Base-by-base conservation (phyloP, 495 filamentous ascomycete genomes). In the Podospora appendiculata region DNA sequence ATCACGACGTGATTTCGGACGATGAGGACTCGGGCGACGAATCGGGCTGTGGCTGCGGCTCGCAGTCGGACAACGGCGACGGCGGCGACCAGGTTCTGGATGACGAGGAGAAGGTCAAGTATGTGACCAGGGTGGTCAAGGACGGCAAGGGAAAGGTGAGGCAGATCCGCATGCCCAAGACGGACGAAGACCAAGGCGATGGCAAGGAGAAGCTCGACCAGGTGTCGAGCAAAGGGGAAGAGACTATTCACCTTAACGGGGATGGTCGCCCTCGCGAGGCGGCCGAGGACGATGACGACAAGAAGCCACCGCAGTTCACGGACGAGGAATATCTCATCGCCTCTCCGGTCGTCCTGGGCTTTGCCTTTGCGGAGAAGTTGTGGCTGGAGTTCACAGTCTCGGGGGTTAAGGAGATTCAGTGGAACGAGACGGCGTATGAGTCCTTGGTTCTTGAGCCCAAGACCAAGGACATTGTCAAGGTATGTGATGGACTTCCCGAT, bases 271-370 rank as follows among this genome's bases (percentile, higher is more conserved):
- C 25, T 25, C 73, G 69, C 2, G 59, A 66, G 1, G 66, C 66
- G 36, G 58, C 61, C 13, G 61, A 69, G 14, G 68, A 67, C 6
- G 65, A 68, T 32, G 66, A 69, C 33, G 66, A 70, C 51, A 69
- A 66, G 50, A 62, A 57, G 8, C 55, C 65, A 4, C 73, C 72
- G 13, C 78, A 80, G 25, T 93, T 94, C 66, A 87, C 77, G 1
- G 89, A 93, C 47, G 88, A 92, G 56, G 88, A 96, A 61, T 84
- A 93, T 19, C 77, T 95, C 12, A 87, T 93, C 39, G 83, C 89
- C n/a, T 89, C 84, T n/a, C 89, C 90, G 0, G 87, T 95, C 5
- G 87, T 93, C 0, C 77, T 93, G n/a, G 91, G 91, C n/a, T 96
- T 94, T 59, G 82, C 88, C 9, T 95, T 96, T 64, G 81, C 77